These are phyloP conservation scores for Microstroma glucosiphilum DNA, from an alignment of 1,284 basidiomycete species.

Conservation along the genomic window DNA sequence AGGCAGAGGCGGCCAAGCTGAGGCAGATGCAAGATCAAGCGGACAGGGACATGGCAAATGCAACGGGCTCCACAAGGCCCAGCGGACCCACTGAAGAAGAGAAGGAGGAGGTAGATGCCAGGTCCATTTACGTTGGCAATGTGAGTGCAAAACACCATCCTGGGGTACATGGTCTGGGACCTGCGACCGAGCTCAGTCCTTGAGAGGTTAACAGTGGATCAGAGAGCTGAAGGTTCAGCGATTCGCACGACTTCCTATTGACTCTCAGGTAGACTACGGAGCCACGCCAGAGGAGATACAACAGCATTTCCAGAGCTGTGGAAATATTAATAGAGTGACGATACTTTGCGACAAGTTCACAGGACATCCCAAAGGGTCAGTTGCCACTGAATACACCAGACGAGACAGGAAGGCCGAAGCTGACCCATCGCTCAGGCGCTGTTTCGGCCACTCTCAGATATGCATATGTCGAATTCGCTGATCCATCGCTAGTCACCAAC, in stretches of 20 bases:
- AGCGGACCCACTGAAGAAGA: slow-evolving; percentile 42
- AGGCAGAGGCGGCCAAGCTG: slow-evolving; percentile 78
- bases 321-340: slow-evolving; percentile 96
- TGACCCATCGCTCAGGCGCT: background rate
- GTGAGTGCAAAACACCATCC: slow-evolving; percentile 54
- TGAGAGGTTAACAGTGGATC: background rate
- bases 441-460: slow-evolving; percentile 53
- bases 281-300: slow-evolving; percentile 98
- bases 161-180: background rate
- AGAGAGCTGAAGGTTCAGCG: background rate
- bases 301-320: slow-evolving; percentile 92
- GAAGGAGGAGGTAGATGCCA: slow-evolving; percentile 66
- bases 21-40: slow-evolving; percentile 84
- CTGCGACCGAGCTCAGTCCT: background rate
- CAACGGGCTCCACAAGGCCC: slow-evolving; percentile 7
- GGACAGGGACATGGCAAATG: slow-evolving; percentile 61
- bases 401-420: background rate
- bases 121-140: slow-evolving; percentile 95
- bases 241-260: background rate
- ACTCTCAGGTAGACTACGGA: slow-evolving; percentile 81
- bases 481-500: slow-evolving; percentile 83
- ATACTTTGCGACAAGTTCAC: slow-evolving; percentile 99
- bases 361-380: slow-evolving; percentile 95
- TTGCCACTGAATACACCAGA: slow-evolving; percentile 13
- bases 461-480: slow-evolving; percentile 97